Base-by-base conservation (phyloP, 2,329 filamentous ascomycete genomes). In the Pseudogymnoascus sp. region DNA sequence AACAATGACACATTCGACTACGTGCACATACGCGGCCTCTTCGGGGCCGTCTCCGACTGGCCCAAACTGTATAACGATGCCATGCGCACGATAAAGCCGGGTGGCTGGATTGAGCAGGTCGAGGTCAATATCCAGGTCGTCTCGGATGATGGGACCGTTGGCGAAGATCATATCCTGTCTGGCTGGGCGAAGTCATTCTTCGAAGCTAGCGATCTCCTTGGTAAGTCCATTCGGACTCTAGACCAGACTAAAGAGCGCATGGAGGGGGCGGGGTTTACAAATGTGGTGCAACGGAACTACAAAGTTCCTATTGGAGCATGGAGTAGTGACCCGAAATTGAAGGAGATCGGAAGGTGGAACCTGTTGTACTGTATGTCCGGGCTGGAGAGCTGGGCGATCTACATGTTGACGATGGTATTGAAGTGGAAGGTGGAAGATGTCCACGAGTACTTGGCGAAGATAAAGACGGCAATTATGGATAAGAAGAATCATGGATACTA, bases 1-100 rank as follows among this genome's bases (percentile, higher is more conserved):
- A 64, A 70, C 16, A 60, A 61, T 7, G 61, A 68, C 8, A 67
- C 68, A 26, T 72, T 74, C 65, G 44, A 63, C 31, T 77, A 70
- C 61, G 75, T 78, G 62, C 76, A 78, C 61, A 69, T 72, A 1
- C 73, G 77, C 0, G 74, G 71, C 38, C 72, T 77, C 66, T 69
- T 70, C 2, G 75, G 72, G 1, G 71, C 73, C 10, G 72, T 77
- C 62, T 71, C 70, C 35, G 68, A 76, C 67, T 71, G 69, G 68
- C 65, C 64, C 3, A 59, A 60, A 13, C 19, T 63, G 13, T 63
- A 60, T 10, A 8, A 21, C 10, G 33, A 63, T 40, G 62, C 59
- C 7, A 24, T 60, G 21, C 65, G 65, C 4, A 16, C 59, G 14
- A 21, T 42, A 14, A 64, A 67, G 62, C 65, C 65, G 2, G 65